phyloP scores from a whole-genome alignment of 179 eudicot genomes.

The Camellia oleifera region DNA sequence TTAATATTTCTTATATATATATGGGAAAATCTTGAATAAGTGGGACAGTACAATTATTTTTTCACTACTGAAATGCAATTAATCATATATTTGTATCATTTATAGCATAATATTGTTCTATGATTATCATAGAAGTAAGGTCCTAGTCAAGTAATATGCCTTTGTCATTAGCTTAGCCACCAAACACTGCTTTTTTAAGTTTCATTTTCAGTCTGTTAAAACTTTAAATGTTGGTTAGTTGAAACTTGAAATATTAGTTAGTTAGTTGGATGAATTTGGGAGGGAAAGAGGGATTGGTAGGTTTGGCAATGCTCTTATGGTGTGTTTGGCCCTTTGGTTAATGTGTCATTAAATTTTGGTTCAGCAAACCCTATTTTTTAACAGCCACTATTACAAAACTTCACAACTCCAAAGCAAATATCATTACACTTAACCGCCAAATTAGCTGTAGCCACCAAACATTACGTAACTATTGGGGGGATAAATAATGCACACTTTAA shows the following conservation, averaged over 20 bases:
- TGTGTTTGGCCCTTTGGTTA: not conserved
- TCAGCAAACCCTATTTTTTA: not conserved
- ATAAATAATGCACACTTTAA: no score
- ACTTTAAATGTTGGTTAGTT: not conserved
- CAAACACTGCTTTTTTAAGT: not conserved
- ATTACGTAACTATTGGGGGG: not conserved
- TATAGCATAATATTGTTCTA: no score
- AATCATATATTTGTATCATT: no score
- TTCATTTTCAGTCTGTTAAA: conserved; percentile 12
- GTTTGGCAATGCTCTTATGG: not conserved
- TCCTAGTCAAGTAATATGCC: not conserved
- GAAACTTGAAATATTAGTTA: not conserved
- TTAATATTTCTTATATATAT: no score
- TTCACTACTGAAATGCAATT: no score
- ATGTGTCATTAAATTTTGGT: conserved; percentile 2
- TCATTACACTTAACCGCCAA: not conserved
- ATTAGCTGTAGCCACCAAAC: not conserved
- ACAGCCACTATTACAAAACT: not conserved
- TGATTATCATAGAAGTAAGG: no score
- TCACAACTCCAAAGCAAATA: not conserved
- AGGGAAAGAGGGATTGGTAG: not conserved
- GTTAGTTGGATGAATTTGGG: not conserved
- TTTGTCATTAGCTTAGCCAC: not conserved
- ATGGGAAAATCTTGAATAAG: no score
- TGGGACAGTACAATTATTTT: no score